These are phyloP conservation scores for Solanum hybrid DNA, from an alignment of 305 asterid species.

Conservation along the genomic window DNA sequence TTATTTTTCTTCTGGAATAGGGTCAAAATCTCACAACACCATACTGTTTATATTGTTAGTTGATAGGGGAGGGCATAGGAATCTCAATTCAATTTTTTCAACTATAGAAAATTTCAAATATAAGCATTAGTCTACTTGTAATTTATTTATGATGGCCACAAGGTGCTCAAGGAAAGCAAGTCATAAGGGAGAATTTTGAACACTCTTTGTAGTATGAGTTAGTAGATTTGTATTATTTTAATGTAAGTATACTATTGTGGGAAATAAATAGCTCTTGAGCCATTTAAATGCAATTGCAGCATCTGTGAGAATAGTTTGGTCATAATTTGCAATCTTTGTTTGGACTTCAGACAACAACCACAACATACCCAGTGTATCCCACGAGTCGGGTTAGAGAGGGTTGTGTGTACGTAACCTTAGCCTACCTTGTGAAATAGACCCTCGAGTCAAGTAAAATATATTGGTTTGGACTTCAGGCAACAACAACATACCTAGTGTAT, in stretches of 20 bases:
- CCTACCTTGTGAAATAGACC: not conserved
- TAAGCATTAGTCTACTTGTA: not conserved
- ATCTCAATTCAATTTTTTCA: slow-evolving; percentile 7
- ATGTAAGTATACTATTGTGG: not conserved
- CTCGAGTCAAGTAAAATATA: not conserved
- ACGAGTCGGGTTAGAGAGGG: not conserved
- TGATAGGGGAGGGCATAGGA: slow-evolving; percentile 23
- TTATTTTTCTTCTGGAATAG: slow-evolving; percentile 1
- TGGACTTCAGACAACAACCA: not conserved
- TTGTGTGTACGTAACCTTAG: not conserved
- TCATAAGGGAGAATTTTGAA: not conserved
- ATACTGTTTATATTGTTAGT: slow-evolving; percentile 61
- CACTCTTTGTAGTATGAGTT: not conserved
- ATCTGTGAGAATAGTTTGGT: not conserved
- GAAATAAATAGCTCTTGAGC: not conserved
- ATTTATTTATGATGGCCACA: not conserved
- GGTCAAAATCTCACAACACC: slow-evolving; percentile 14
- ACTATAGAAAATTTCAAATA: slow-evolving; percentile 8
- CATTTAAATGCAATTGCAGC: not conserved
- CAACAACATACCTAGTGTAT: not conserved
- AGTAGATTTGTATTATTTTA: not conserved
- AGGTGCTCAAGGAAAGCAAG: not conserved
- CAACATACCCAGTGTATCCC: not conserved
- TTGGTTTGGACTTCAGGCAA: not conserved
- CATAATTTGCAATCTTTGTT: not conserved